Conservation (phyloP, 768 basidiomycete genomes). For the Pulveroboletus sp. region DNA sequence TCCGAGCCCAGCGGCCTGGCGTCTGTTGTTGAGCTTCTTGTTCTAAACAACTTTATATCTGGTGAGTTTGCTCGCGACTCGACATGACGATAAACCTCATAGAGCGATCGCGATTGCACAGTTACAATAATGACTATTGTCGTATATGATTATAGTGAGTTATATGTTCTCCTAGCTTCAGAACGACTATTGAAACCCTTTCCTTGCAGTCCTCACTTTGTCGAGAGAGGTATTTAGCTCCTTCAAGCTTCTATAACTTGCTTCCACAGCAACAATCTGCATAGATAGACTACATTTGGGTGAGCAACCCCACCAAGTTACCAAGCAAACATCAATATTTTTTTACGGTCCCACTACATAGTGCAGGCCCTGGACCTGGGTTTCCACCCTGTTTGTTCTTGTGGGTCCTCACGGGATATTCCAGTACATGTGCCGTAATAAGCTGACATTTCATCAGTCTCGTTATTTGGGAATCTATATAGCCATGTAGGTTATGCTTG, state of each 20-base stretch:
- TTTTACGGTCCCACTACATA: neutral
- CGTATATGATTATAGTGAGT: neutral
- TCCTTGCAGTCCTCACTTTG: slow-evolving; percentile 4
- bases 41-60: neutral
- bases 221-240: slow-evolving; percentile 1
- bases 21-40: no score
- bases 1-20: no score
- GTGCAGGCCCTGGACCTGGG: neutral
- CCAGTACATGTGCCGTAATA: neutral
- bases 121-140: neutral
- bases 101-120: neutral
- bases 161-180: neutral
- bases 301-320: neutral
- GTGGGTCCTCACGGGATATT: neutral
- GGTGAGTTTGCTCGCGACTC: neutral
- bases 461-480: neutral
- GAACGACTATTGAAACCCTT: neutral
- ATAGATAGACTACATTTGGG: slow-evolving; percentile 10
- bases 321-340: neutral
- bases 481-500: neutral
- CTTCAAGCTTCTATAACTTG: no score
- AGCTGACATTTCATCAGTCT: neutral
- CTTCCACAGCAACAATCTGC: neutral
- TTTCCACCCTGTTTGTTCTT: slow-evolving; percentile 1
- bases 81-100: neutral